A percentile compares a stretch with the other conserved stretches of the same genome.
These are phyloP conservation scores for Wallemia mellicola DNA, from an alignment of 1,284 basidiomycete genomes.

Conservation along the genomic window DNA sequence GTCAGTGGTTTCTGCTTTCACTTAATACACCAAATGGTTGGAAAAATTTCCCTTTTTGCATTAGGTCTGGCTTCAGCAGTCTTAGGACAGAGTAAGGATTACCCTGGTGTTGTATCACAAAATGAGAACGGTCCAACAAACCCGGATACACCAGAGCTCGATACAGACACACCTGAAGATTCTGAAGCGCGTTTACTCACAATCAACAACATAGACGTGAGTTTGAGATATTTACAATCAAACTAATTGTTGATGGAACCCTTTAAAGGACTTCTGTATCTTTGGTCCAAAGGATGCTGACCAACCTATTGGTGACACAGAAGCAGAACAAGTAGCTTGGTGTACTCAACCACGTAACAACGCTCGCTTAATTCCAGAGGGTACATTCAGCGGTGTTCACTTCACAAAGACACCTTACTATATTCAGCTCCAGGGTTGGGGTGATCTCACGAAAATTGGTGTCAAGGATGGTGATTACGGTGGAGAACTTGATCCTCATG, in stretches of 20 bases:
- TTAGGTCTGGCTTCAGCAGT: background rate
- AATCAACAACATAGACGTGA: background rate
- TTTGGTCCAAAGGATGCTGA: conserved; percentile 22
- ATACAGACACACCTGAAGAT: background rate
- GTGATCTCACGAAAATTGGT: conserved; percentile 19
- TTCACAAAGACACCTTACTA: conserved; percentile 33
- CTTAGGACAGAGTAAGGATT: background rate
- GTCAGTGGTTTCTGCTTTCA: no score
- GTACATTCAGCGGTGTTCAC: conserved; percentile 19
- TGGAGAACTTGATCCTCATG: conserved; percentile 22
- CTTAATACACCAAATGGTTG: background rate
- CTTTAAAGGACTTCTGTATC: conserved; percentile 26
- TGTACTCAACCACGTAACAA: conserved; percentile 24
- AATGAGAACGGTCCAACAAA: background rate
- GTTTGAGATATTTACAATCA: background rate
- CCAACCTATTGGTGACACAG: conserved; percentile 29
- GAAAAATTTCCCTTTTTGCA: background rate
- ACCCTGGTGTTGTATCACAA: background rate
- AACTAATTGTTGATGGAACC: conserved; percentile 16
- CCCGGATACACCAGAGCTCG: background rate
- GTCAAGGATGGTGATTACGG: conserved; percentile 17
- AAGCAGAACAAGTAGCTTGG: conserved; percentile 37
- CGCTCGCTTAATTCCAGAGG: conserved; percentile 9
- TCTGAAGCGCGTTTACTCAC: background rate
- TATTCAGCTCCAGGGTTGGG: conserved; percentile 11